Percentiles rank a stretch among this genome's conserved stretches.
Evolutionary conservation across 345 rosid genomes (phyloP).

Genomic region (Euphorbia pulcherrima): DNA sequence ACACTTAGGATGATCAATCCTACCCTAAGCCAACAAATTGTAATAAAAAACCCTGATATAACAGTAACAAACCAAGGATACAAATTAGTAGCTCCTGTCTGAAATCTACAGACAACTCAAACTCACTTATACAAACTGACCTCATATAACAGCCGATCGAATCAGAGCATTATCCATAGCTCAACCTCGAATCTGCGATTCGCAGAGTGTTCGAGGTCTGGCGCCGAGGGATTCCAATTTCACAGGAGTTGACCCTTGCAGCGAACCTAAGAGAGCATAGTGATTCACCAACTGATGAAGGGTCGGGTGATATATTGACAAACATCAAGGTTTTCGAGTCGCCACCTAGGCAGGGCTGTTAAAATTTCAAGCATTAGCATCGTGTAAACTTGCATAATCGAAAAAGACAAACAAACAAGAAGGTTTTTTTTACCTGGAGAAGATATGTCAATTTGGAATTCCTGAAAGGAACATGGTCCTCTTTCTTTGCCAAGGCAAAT

Average conservation of each 20-base stretch:
- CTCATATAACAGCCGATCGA: background rate
- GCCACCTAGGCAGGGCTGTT: constrained; percentile 96
- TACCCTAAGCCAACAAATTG: constrained; percentile 15
- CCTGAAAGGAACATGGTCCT: constrained; percentile 89
- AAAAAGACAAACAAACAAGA: background rate
- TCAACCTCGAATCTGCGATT: constrained; percentile 61
- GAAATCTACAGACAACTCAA: constrained; percentile 8
- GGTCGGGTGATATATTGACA: constrained; percentile 84
- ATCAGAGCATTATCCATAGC: constrained; percentile 48
- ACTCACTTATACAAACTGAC: constrained; percentile 4
- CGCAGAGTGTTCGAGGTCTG: constrained; percentile 43
- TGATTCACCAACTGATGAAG: constrained; percentile 77
- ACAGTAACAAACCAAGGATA: constrained; percentile 9
- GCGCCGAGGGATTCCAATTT: constrained; percentile 91
- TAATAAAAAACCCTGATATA: background rate
- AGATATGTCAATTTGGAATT: constrained; percentile 88
- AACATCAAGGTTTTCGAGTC: constrained; percentile 93
- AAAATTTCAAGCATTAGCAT: constrained; percentile 18
- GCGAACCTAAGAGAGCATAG: constrained; percentile 94
- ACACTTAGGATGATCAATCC: constrained; percentile 12
- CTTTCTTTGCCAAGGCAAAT: constrained; percentile 88
- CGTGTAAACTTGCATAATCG: too few relatives aligned
- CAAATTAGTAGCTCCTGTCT: constrained; percentile 19
- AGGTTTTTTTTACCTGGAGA: constrained; percentile 58
- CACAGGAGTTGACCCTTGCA: constrained; percentile 97